Evolutionary conservation across 352 stramenopile genomes (phyloP).

Genomic region (Globisporangium takayamanum): DNA sequence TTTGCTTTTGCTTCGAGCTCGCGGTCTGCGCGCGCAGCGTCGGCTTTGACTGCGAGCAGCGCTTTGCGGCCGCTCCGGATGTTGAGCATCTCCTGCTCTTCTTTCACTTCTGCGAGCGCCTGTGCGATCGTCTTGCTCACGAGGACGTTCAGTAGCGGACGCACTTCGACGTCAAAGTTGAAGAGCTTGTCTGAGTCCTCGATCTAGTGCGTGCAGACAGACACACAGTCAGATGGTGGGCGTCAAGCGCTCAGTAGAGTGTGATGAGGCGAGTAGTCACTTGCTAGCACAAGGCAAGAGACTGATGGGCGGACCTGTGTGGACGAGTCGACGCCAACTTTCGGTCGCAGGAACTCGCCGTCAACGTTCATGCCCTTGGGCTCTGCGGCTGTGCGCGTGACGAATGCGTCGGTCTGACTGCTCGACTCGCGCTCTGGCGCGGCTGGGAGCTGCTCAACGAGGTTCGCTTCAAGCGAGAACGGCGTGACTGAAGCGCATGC

Average conservation of each 20-base stretch:
- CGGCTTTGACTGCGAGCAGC: constrained; percentile 37
- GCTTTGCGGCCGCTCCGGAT: constrained; percentile 32
- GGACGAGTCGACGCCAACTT: constrained; percentile 64
- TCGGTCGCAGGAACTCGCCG: constrained; percentile 48
- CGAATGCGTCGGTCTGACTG: constrained; percentile 72
- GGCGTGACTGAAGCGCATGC: constrained; percentile 27
- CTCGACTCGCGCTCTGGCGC: constrained; percentile 32
- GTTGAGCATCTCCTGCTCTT: constrained; percentile 60
- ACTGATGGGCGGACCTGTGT: constrained; percentile 37
- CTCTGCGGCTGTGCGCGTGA: constrained; percentile 24
- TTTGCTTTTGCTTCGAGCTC: constrained; percentile 53
- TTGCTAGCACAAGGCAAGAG: neutral
- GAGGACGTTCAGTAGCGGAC: constrained; percentile 65
- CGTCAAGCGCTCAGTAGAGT: neutral
- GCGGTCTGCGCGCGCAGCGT: constrained; percentile 30
- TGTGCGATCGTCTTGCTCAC: constrained; percentile 83
- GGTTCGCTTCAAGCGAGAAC: constrained; percentile 48
- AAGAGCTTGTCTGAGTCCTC: constrained; percentile 65
- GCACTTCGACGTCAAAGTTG: constrained; percentile 76
- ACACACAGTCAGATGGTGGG: neutral
- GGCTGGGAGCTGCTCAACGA: constrained; percentile 48
- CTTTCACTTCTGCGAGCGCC: constrained; percentile 63
- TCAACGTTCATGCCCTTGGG: constrained; percentile 32
- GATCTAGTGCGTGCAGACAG: constrained; percentile 32
- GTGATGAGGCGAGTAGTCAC: too few relatives aligned